A percentile compares a stretch with the other conserved stretches of the same genome.
phyloP scores from a whole-genome alignment of 192 early-diverging fungal species.

The Spizellomyces punctatus region DNA sequence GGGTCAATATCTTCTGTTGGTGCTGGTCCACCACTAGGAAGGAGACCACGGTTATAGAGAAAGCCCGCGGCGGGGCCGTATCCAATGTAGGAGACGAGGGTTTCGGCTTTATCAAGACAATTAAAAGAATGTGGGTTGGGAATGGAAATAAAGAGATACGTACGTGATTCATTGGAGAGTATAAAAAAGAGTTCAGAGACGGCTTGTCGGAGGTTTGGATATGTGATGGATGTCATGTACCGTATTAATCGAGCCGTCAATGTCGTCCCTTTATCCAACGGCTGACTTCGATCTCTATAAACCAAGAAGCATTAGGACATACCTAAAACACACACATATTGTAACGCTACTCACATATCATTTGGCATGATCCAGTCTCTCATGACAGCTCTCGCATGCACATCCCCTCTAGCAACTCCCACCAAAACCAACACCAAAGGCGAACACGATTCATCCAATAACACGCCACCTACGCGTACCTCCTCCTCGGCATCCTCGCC shows the following conservation, averaged over 20 bases:
- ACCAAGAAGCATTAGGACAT: too few relatives aligned
- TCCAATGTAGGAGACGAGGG: constrained; percentile 73
- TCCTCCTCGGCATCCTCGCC: constrained; percentile 48
- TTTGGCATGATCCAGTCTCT: constrained; percentile 59
- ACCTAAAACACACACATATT: too few relatives aligned
- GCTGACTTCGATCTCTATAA: constrained; percentile 72
- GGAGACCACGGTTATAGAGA: constrained; percentile 70
- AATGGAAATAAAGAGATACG: background rate
- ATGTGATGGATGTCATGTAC: constrained; percentile 67
- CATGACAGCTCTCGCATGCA: constrained; percentile 42
- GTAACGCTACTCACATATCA: constrained; percentile 59
- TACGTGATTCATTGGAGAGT: constrained; percentile 73
- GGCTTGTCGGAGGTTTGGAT: constrained; percentile 60
- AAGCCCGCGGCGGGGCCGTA: constrained; percentile 96
- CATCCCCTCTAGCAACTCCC: constrained; percentile 58
- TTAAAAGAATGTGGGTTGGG: too few relatives aligned
- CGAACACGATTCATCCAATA: constrained; percentile 67
- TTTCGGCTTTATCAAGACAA: constrained; percentile 63
- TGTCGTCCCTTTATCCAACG: constrained; percentile 65
- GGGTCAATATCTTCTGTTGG: constrained; percentile 60
- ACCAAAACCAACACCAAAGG: constrained; percentile 69
- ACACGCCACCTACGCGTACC: constrained; percentile 35
- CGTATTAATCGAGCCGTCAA: constrained; percentile 67
- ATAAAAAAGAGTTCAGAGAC: constrained; percentile 69
- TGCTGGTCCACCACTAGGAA: background rate